Base-by-base conservation (phyloP, 2,329 filamentous ascomycete species). In the Sarocladium oryzae region DNA sequence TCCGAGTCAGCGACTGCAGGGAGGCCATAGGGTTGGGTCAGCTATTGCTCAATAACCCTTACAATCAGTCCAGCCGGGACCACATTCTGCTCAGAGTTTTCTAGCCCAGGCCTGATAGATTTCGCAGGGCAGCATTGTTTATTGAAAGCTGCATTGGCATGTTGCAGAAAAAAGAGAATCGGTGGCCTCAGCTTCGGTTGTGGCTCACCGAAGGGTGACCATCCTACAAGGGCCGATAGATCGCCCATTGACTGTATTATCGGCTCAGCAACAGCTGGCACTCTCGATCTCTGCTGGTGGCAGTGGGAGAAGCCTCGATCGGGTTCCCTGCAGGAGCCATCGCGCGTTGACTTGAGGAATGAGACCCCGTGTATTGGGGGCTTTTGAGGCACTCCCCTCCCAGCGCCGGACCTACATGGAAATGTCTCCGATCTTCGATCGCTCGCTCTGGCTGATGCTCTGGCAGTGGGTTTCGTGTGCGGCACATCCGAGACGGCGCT, bases 281-380 rank as follows among this genome's bases (percentile, higher is more conserved):
- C 6, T 7, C 8, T 8, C 20, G n/a, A n/a, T n/a, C n/a, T n/a
- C n/a, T n/a, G n/a, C n/a, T n/a, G n/a, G n/a, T n/a, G n/a, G n/a
- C n/a, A n/a, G n/a, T n/a, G n/a, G 9, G 20, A 26, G 3, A 9
- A 10, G 40, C 40, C 16, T 26, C 21, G 40, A 43, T 28, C 40
- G 40, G 21, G 40, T 43, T 7, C 23, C 40, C 21, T 43, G 40
- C 40, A 43, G 21, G 24, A n/a, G 15, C 4, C 23, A 43, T 28
- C 23, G 40, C 23, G 40, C 40, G 7, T 9, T n/a, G 8, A 28
- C 21, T 15, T n/a, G 5, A 48, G 43, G 43, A 48, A 48, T 48
- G 43, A 33, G 43, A 48, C 43, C 43, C 40, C 23, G 40, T 45
- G 40, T 45, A 45, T 45, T 45, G 40, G 30, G 10, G 21, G 7